phyloP scores from a whole-genome alignment of 2,329 filamentous ascomycete genomes.

The Trichoderma breve region DNA sequence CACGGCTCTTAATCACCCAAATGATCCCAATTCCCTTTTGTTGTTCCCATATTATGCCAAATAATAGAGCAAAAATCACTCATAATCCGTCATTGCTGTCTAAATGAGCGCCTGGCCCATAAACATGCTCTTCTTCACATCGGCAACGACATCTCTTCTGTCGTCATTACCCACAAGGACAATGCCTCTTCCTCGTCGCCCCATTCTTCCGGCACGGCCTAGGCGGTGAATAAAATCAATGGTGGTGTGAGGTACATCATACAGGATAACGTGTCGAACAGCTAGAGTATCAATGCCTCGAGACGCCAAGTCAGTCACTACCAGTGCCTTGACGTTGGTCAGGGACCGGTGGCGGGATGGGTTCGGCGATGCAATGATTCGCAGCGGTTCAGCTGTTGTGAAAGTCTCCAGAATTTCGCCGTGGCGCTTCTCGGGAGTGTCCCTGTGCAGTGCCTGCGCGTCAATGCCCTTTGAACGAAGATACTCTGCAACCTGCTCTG shows the following conservation, averaged over 20 bases:
- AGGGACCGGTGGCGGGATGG: conserved; percentile 51
- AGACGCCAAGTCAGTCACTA: conserved; percentile 90
- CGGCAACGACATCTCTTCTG: conserved; percentile 82
- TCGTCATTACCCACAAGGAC: conserved; percentile 89
- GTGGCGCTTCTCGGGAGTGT: conserved; percentile 75
- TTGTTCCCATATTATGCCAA: background rate
- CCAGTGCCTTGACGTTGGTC: conserved; percentile 81
- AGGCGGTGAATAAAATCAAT: conserved; percentile 98
- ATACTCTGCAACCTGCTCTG: conserved; percentile 75
- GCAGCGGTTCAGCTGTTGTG: conserved; percentile 51
- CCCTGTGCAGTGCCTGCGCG: conserved; percentile 78
- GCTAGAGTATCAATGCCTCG: conserved; percentile 91
- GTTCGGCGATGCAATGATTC: conserved; percentile 31
- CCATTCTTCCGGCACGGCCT: conserved; percentile 89
- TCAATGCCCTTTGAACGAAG: conserved; percentile 84
- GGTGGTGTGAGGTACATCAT: conserved; percentile 95
- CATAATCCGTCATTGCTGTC: background rate
- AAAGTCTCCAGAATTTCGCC: conserved; percentile 76
- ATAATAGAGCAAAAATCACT: background rate
- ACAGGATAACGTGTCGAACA: conserved; percentile 87
- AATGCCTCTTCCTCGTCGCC: conserved; percentile 80
- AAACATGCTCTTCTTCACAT: conserved; percentile 88
- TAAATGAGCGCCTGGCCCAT: conserved; percentile 76
- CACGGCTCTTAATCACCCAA: background rate
- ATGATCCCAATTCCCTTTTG: background rate